Evolutionary conservation across 2,329 filamentous ascomycete species (phyloP).

Genomic region (Aspergillus texensis): DNA sequence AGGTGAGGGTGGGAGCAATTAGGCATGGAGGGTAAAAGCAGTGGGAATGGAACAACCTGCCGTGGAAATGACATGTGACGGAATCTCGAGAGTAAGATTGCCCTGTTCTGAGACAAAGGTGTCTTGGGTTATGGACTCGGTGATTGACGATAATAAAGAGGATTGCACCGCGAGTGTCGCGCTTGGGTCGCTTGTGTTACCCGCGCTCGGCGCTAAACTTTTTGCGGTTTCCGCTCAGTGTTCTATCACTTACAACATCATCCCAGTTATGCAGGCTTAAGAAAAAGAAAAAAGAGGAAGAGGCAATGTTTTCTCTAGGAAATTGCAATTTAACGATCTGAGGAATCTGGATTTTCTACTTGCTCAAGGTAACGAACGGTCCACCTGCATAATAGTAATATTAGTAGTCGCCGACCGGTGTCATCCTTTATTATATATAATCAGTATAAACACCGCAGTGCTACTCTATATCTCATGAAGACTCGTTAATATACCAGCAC

Average conservation of each 20-base stretch:
- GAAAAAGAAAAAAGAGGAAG: neutral
- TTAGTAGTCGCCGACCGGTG: neutral
- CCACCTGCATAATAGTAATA: neutral
- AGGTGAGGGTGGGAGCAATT: neutral
- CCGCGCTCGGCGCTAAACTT: constrained; percentile 12
- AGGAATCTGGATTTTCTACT: neutral
- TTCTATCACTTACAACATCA: neutral
- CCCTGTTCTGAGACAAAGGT: constrained; percentile 3
- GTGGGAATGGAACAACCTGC: constrained; percentile 14
- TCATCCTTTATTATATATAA: neutral
- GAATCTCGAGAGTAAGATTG: constrained; percentile 1
- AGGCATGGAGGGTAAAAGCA: neutral
- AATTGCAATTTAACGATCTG: neutral
- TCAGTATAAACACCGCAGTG: too few species aligned
- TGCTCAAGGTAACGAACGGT: neutral
- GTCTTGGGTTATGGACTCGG: neutral
- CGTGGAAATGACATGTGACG: constrained; percentile 19
- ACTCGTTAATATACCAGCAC: too few species aligned
- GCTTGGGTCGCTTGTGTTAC: constrained; percentile 16
- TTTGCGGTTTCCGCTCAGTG: neutral
- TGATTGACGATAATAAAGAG: constrained; percentile 11
- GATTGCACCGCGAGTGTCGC: constrained; percentile 11
- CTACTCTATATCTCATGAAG: too few species aligned
- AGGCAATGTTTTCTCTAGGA: neutral
- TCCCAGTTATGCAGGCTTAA: neutral